A percentile compares a stretch with the other conserved stretches of the same genome.
phyloP scores from a whole-genome alignment of 441 rosid genomes.

The Corymbia calophylla region DNA sequence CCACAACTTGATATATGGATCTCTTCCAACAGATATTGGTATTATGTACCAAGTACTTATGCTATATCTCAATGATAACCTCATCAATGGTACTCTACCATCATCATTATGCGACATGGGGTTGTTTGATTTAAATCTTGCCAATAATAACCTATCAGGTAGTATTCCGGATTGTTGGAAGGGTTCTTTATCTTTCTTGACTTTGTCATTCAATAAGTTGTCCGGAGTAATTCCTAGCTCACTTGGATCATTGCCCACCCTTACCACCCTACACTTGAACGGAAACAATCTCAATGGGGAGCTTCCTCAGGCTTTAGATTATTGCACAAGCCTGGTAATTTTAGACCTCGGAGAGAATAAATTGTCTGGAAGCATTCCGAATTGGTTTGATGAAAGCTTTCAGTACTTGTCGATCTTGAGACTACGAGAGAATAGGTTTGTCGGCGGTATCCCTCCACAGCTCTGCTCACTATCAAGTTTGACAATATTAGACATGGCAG shows the following conservation, averaged over 20 bases:
- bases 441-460: neutral
- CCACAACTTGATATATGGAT: neutral
- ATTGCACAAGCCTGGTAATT: neutral
- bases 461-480: neutral
- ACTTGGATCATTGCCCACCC: neutral
- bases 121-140: neutral
- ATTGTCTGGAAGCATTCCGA: neutral
- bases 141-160: neutral
- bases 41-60: rapidly evolving
- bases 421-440: neutral
- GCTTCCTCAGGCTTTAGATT: neutral
- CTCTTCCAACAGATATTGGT: neutral
- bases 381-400: neutral
- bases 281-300: neutral
- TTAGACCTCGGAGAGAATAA: neutral
- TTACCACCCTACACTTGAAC: neutral
- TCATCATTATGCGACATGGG: neutral
- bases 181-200: neutral
- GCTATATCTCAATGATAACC: neutral
- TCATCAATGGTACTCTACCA: neutral
- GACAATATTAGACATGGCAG: neutral
- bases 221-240: neutral
- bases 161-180: neutral
- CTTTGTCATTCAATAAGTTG: neutral
- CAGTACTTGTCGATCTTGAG: neutral